A percentile compares a stretch with the other conserved stretches of the same genome.
Conservation (phyloP, 345 rosid species). For the Acer saccharum region DNA sequence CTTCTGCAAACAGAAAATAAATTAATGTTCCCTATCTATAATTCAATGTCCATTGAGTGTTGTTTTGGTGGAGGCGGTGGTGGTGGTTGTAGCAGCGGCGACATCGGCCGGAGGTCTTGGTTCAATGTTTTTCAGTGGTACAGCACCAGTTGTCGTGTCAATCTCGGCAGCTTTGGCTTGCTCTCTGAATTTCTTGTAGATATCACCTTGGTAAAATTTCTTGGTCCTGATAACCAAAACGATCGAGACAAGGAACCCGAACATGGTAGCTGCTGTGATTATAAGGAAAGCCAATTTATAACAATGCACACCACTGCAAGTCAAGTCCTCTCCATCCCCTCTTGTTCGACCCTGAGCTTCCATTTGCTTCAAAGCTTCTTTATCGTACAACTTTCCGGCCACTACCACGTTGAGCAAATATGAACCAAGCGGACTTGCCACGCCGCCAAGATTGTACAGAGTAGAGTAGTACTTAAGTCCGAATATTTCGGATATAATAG, state of each 20-base stretch:
- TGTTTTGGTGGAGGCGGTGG: neutral
- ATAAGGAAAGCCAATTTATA: conserved; percentile 35
- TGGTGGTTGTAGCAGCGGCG: neutral
- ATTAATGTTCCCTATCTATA: too few relatives aligned
- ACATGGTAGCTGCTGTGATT: conserved; percentile 34
- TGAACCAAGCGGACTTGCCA: conserved; percentile 40
- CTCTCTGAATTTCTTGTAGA: conserved; percentile 38
- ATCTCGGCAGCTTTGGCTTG: conserved; percentile 15
- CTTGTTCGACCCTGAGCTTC: conserved; percentile 22
- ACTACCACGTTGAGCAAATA: conserved; percentile 45
- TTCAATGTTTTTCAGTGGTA: neutral
- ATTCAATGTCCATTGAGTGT: neutral
- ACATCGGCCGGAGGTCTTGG: neutral
- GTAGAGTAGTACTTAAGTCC: conserved; percentile 52
- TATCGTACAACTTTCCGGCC: conserved; percentile 39
- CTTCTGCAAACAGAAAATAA: neutral
- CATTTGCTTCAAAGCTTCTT: conserved; percentile 42
- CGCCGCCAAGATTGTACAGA: conserved; percentile 31
- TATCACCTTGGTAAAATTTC: conserved; percentile 36
- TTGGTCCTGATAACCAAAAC: conserved; percentile 35
- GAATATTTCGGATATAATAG: conserved; percentile 44
- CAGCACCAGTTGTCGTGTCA: conserved; percentile 6
- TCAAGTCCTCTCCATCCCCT: conserved; percentile 22
- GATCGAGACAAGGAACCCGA: conserved; percentile 27
- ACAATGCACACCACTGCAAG: conserved; percentile 32